phyloP scores from a whole-genome alignment of 176 grass and related monocot genomes.

The Carex cristatella region DNA sequence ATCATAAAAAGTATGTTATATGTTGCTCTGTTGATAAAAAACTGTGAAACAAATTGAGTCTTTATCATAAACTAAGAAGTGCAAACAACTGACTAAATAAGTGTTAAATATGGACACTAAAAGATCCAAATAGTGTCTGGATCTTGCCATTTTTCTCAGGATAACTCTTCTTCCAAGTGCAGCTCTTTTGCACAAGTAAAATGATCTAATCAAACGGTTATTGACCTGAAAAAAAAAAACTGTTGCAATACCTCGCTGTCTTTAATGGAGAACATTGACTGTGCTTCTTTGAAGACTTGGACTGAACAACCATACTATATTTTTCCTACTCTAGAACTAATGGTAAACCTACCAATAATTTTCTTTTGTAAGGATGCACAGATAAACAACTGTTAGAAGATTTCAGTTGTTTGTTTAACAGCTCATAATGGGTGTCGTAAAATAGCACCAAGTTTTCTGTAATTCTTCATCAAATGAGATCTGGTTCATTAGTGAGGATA shows the following conservation, averaged over 20 bases:
- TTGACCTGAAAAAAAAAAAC: not conserved
- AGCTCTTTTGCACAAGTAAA: not conserved
- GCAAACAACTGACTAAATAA: not conserved
- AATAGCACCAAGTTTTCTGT: not conserved
- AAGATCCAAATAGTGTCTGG: not conserved
- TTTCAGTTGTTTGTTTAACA: not conserved
- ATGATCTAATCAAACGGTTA: not conserved
- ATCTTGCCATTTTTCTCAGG: not conserved
- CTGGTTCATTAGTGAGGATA: not conserved
- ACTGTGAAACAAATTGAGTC: not conserved
- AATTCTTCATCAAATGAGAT: not conserved
- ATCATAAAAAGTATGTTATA: not conserved
- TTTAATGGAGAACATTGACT: not conserved
- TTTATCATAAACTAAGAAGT: not conserved
- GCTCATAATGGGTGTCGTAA: not conserved
- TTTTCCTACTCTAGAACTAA: not conserved
- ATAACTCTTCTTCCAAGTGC: not conserved
- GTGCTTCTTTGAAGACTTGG: not conserved
- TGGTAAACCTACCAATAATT: not conserved
- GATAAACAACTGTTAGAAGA: not conserved
- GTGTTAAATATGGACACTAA: too few relatives aligned
- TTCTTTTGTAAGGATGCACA: not conserved
- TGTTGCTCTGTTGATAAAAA: not conserved
- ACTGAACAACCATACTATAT: not conserved
- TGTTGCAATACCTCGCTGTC: not conserved